Base-by-base conservation (phyloP, 1,284 basidiomycete species). In the Caloboletus firmus region DNA sequence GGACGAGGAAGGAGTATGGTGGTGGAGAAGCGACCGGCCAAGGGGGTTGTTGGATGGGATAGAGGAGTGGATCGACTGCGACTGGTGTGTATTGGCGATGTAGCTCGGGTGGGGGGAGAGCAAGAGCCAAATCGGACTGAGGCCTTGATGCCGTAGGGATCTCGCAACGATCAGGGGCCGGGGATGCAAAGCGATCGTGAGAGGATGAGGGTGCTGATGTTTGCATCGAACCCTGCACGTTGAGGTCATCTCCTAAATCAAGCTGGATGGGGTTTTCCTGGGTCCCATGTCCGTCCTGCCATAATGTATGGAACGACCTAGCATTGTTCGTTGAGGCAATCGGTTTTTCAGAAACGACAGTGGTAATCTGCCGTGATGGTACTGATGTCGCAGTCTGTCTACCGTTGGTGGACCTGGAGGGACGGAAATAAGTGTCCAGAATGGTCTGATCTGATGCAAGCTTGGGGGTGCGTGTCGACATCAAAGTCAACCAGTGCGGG, bases 1-100 rank as follows among this genome's bases (percentile, higher is more conserved):
- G 84, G 1, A 87, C 84, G 22, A 97, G 79, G 62, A 95, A 90
- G 2, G 88, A 83, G 68, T 95, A 97, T 0, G 93, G 92, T 9
- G 89, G 82, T 52, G 72, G 70, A 42, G 60, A 69, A 54, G 37
- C 61, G 37, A 66, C 65, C 34, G 67, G 71, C 77, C 76, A 83
- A 8, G 74, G 72, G 44, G 59, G 51, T 18, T 54, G 46, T 37
- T 67, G 57, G 64, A 74, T 52, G 53, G 74, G 64, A 62, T 81
- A 83, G 12, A 56, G 51, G 1, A 73, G 58, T 26, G 81, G 78
- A 56, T 85, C 81, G 39, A 77, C 65, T 46, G 75, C 72, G 15
- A 85, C 68, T 50, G 67, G 55, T 31, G 56, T 52, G 59, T 78
- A 77, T 44, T 58, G 12, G 50, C 18, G 5, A 24, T 40, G 20